Conservation (phyloP, 768 basidiomycete species). For the Leccinum incarnatum region DNA sequence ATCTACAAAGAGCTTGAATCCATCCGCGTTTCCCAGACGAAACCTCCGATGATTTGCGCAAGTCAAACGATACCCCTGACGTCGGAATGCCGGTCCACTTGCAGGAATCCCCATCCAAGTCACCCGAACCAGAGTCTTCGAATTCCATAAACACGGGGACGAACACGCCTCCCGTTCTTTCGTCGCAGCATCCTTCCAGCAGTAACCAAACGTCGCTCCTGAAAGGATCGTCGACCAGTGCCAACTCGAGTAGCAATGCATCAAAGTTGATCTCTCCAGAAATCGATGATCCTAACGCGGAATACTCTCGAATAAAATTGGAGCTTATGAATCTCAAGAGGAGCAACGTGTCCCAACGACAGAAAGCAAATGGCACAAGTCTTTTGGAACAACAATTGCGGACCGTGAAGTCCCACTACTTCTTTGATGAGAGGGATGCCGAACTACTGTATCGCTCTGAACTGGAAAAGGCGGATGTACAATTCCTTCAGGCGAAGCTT, state of each 20-base stretch:
- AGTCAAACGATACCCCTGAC: slow-evolving; percentile 2
- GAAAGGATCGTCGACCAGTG: slow-evolving; percentile 7
- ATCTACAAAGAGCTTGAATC: background rate
- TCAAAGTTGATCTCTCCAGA: slow-evolving; percentile 37
- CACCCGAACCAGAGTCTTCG: background rate
- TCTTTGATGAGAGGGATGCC: slow-evolving; percentile 70
- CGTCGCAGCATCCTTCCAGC: slow-evolving; percentile 18
- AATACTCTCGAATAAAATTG: slow-evolving; percentile 64
- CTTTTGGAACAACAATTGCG: slow-evolving; percentile 46
- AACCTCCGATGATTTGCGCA: slow-evolving; percentile 12
- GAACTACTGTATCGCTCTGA: slow-evolving; percentile 53
- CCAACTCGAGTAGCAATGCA: slow-evolving; percentile 12
- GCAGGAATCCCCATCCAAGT: background rate
- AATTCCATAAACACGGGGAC: slow-evolving; percentile 35
- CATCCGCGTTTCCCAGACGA: slow-evolving; percentile 6
- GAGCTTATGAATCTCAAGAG: slow-evolving; percentile 48
- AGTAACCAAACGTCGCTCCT: background rate
- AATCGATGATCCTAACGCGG: slow-evolving; percentile 52
- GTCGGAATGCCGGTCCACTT: slow-evolving; percentile 1
- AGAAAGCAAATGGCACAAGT: slow-evolving; percentile 29
- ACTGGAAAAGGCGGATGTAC: slow-evolving; percentile 47
- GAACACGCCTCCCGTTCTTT: slow-evolving; percentile 39
- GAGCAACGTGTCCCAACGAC: slow-evolving; percentile 27
- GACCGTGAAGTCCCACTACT: slow-evolving; percentile 54
- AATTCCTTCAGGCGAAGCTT: slow-evolving; percentile 42